These are phyloP conservation scores for Kwoniella bestiolae DNA, from an alignment of 768 basidiomycete species.

Conservation along the genomic window DNA sequence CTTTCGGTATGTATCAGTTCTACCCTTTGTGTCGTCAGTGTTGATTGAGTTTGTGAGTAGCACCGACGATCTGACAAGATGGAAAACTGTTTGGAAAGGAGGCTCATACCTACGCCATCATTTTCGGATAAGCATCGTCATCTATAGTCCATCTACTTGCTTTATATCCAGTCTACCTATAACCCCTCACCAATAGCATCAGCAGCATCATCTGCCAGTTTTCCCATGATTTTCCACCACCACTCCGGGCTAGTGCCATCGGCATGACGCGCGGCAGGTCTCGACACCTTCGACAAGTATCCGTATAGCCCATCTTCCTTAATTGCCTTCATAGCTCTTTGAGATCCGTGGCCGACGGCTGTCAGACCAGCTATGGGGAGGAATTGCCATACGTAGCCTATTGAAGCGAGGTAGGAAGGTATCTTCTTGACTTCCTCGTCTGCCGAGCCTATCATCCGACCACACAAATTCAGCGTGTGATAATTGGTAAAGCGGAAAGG, in stretches of 20 bases:
- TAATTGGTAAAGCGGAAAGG: not conserved
- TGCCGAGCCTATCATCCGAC: not conserved
- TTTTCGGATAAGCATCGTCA: too few species aligned
- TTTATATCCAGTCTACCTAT: not conserved
- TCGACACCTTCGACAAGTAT: constrained; percentile 3
- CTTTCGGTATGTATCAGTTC: too few species aligned
- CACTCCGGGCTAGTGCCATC: constrained; percentile 17
- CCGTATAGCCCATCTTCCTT: constrained; percentile 11
- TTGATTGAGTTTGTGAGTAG: too few species aligned
- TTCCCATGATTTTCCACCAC: constrained; percentile 27
- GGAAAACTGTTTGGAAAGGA: too few species aligned
- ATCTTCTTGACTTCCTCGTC: not conserved
- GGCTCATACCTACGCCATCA: too few species aligned
- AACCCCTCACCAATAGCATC: constrained; percentile 15
- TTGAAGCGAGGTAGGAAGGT: constrained; percentile 6
- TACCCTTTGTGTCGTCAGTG: too few species aligned
- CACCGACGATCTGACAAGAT: too few species aligned
- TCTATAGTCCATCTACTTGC: not conserved
- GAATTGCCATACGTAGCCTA: constrained; percentile 20
- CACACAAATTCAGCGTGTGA: not conserved
- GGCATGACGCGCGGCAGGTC: constrained; percentile 8
- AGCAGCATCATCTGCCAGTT: constrained; percentile 16
- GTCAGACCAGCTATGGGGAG: constrained; percentile 6
- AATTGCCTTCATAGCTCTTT: constrained; percentile 5
- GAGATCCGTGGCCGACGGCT: constrained; percentile 9